Evolutionary conservation across 257 asterid species (phyloP).

Genomic region (Forsythia suspensa): DNA sequence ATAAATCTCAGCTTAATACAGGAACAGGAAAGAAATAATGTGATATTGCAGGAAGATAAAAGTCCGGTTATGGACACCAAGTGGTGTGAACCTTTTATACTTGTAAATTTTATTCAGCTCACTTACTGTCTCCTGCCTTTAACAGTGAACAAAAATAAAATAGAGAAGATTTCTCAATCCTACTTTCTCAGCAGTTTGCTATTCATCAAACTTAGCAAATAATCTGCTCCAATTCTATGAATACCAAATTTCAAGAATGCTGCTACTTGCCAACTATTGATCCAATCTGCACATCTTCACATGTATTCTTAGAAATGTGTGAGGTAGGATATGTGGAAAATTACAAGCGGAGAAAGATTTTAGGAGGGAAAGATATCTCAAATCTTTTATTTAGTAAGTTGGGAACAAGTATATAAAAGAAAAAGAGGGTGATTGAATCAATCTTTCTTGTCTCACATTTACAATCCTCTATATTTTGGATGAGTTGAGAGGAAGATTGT

Average conservation of each 20-base stretch:
- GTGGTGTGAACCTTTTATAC: not conserved
- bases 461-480: not conserved
- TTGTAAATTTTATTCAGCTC: not conserved
- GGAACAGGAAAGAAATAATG: not conserved
- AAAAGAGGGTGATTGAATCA: not conserved
- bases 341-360: not conserved
- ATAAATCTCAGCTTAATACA: not conserved
- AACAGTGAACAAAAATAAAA: not conserved
- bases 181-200: not conserved
- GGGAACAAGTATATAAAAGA: not conserved
- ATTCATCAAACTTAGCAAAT: not conserved
- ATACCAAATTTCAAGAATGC: not conserved
- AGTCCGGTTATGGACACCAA: not conserved
- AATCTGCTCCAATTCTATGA: not conserved
- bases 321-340: not conserved
- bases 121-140: not conserved
- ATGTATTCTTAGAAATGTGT: not conserved
- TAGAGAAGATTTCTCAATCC: not conserved
- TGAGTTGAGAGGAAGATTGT: not conserved
- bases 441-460: slow-evolving; percentile 11
- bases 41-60: not conserved
- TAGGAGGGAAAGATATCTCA: not conserved
- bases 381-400: not conserved
- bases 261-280: not conserved
- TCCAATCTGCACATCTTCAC: not conserved